Evolutionary conservation across 139 green algal genomes (phyloP).

Genomic region (Haematococcus sp.): DNA sequence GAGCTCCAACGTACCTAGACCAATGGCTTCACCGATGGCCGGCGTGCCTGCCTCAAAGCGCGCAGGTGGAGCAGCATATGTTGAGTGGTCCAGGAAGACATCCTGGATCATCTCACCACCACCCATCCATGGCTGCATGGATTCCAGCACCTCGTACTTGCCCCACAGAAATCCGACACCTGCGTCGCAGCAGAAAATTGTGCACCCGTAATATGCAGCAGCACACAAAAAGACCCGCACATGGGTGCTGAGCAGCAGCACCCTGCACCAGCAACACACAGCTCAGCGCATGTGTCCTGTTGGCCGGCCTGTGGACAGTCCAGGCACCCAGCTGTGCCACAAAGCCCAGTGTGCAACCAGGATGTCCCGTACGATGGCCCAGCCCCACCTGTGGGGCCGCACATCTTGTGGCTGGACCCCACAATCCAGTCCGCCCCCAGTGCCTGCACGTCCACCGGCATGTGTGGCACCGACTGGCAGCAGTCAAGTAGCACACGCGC

Average conservation of each 20-base stretch:
- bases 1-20: constrained; percentile 49
- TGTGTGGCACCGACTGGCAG: constrained; percentile 96
- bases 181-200: too few relatives aligned
- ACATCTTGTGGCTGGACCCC: constrained; percentile 96
- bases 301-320: too few relatives aligned
- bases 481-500: constrained; percentile 92
- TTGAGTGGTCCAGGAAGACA: constrained; percentile 90
- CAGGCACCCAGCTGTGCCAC: too few relatives aligned
- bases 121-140: constrained; percentile 95
- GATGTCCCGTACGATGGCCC: too few relatives aligned
- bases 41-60: constrained; percentile 98
- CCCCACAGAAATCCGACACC: constrained; percentile 98
- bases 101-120: constrained; percentile 98
- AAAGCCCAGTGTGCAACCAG: too few relatives aligned
- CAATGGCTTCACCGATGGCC: constrained; percentile 86
- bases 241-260: too few relatives aligned
- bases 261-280: too few relatives aligned
- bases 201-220: too few relatives aligned
- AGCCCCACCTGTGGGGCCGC: constrained; percentile 69
- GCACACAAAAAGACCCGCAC: too few relatives aligned
- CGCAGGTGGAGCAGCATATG: constrained; percentile 85
- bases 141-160: constrained; percentile 74
- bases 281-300: too few relatives aligned
- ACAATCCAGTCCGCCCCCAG: constrained; percentile 95
- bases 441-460: constrained; percentile 87